Evolutionary conservation across 164 flowering plant species (phyloP).

Genomic region (Amborella trichopoda): DNA sequence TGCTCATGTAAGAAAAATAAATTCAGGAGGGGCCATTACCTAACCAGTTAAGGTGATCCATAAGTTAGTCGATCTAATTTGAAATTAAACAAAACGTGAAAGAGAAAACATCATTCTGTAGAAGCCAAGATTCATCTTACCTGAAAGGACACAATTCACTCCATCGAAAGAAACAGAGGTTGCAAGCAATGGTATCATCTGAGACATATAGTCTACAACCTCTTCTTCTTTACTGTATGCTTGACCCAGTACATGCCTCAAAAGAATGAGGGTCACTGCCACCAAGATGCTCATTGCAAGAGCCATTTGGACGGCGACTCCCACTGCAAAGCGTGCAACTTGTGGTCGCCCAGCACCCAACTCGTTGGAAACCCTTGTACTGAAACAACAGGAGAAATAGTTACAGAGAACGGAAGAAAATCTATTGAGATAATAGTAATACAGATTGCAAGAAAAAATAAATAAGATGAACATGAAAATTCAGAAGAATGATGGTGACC

Average conservation of each 20-base stretch:
- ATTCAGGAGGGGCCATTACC: too few species aligned
- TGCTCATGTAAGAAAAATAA: too few species aligned
- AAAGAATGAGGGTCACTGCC: slow-evolving; percentile 17
- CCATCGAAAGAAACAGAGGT: slow-evolving; percentile 36
- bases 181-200: slow-evolving; percentile 41
- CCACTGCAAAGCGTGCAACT: slow-evolving; percentile 28
- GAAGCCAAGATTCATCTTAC: too few species aligned
- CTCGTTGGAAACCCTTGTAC: slow-evolving; percentile 61
- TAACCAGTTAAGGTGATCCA: too few species aligned
- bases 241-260: slow-evolving; percentile 38
- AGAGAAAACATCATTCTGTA: too few species aligned
- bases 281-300: slow-evolving; percentile 22
- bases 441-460: background rate
- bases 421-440: background rate
- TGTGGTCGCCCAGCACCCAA: slow-evolving; percentile 38
- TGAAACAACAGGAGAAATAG: slow-evolving; percentile 9
- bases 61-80: too few species aligned
- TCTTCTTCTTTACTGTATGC: slow-evolving; percentile 38
- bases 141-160: slow-evolving; percentile 50
- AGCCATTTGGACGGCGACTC: slow-evolving; percentile 23
- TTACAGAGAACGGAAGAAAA: background rate
- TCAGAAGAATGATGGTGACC: background rate
- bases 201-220: slow-evolving; percentile 32
- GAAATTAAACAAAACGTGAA: too few species aligned
- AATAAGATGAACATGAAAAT: background rate